phyloP scores from a whole-genome alignment of 352 stramenopile species.

The Globisporangium sylvaticum region DNA sequence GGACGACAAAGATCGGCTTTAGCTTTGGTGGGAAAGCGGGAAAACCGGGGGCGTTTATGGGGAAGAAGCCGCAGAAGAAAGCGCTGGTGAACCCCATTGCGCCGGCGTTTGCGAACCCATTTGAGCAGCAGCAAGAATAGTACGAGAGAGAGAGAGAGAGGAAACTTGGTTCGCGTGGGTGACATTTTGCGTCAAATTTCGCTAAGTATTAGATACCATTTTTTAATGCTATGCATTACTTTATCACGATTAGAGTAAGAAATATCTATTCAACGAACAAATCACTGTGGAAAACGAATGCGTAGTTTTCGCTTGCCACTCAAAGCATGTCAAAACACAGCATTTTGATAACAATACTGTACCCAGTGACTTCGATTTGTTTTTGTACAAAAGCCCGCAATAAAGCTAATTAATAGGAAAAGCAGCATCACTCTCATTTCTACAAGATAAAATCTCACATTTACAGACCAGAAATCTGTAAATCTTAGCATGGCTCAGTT shows the following conservation, averaged over 20 bases:
- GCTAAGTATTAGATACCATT: background rate
- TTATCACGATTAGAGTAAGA: background rate
- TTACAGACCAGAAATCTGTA: background rate
- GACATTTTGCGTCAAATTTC: background rate
- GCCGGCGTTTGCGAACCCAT: conserved; percentile 6
- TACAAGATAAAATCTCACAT: background rate
- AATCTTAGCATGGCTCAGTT: background rate
- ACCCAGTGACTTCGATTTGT: background rate
- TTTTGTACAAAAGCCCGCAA: background rate
- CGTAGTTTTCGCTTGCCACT: background rate
- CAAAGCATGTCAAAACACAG: background rate
- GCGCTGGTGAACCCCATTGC: background rate
- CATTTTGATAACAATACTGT: background rate
- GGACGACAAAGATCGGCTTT: conserved; percentile 25
- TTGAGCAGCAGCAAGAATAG: background rate
- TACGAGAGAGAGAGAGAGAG: background rate
- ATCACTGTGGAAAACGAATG: background rate
- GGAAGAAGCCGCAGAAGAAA: conserved; percentile 12
- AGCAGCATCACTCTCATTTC: background rate
- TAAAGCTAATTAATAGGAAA: background rate
- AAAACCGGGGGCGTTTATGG: background rate
- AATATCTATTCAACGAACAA: background rate
- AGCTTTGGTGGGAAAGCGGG: conserved; percentile 26
- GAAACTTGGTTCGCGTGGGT: background rate
- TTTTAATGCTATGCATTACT: background rate